Evolutionary conservation across 257 asterid genomes (phyloP), one percentile per base, ranked within the genome.

Genomic region (Penstemon eatonii): DNA sequence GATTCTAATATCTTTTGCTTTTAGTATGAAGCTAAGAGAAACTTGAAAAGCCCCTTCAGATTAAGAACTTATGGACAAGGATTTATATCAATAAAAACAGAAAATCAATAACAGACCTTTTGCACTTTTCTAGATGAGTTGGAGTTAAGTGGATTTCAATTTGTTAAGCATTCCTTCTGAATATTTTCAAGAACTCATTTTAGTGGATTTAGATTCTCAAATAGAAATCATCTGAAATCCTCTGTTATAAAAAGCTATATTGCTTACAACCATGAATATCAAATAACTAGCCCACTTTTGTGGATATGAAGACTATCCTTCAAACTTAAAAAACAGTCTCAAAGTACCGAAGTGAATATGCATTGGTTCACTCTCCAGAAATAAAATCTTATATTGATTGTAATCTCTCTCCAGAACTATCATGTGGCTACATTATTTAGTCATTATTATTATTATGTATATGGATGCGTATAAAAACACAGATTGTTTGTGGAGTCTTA

Each of bases 11-110:
- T 25, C 42, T 47, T 10, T 55, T 65, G 39, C 53, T 46, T 60
- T 47, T 18, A 39, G 62, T 47, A 25, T 15, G 65, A 52, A 68
- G 56, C 13, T 64, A 19, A 49, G 67, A 39, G 65, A 13, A 53
- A 68, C 42, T 42, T 49, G 46, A 3, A 11, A 25, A 25, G 79
- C 46, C 59, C 69, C 38, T 70, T 19, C 37, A 9, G 36, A 44
- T 57, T 19, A 33, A 25, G 47, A 15, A n/a, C 40, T 6, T 42
- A 5, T 25, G 33, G 33, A 25, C 33, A 25, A 25, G 33, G 33
- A 25, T 25, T 25, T 25, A 25, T 25, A 25, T 25, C 33, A 25
- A 25, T 25, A 25, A 25, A 25, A 25, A 25, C 33, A 25, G 2
- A 25, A 25, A 45, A 25, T 25, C 45, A 44, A 43, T 18, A 55